Percentiles rank a stretch among this genome's conserved stretches.
Evolutionary conservation across 805 yeast species (phyloP).

Genomic region (Candida fluviatilis): DNA sequence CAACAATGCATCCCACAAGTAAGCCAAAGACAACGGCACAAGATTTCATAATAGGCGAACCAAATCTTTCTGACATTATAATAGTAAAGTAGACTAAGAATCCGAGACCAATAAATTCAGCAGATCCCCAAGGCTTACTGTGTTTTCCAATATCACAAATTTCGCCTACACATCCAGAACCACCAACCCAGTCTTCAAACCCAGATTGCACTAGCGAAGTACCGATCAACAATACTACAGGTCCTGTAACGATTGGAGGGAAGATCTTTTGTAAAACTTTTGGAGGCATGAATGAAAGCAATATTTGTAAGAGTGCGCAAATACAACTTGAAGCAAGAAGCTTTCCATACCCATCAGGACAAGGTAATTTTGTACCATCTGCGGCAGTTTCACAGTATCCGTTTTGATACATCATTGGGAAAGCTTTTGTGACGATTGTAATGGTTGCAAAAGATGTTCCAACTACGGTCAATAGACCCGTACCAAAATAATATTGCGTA

Average conservation of each 20-base stretch:
- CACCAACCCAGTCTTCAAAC: conserved; percentile 85
- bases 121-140: conserved; percentile 78
- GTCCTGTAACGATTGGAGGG: conserved; percentile 92
- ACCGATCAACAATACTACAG: conserved; percentile 86
- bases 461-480: conserved; percentile 84
- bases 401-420: conserved; percentile 73
- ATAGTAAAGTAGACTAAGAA: conserved; percentile 75
- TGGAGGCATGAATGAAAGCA: conserved; percentile 76
- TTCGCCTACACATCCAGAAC: conserved; percentile 57
- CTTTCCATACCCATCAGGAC: conserved; percentile 89
- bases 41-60: conserved; percentile 91
- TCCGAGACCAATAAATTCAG: conserved; percentile 82
- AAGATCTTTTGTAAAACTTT: conserved; percentile 63
- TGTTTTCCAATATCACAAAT: conserved; percentile 23
- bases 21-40: conserved; percentile 89
- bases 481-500: conserved; percentile 77
- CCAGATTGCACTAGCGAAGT: conserved; percentile 65
- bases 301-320: conserved; percentile 72
- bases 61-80: conserved; percentile 77
- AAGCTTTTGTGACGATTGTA: conserved; percentile 67
- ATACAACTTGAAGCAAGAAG: conserved; percentile 74
- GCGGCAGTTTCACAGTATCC: conserved; percentile 48
- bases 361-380: conserved; percentile 66
- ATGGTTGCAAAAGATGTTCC: conserved; percentile 91
- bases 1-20: conserved; percentile 85